A percentile compares a stretch with the other conserved stretches of the same genome.
Conservation (phyloP, 805 yeast species). For the Candida insectorum region DNA sequence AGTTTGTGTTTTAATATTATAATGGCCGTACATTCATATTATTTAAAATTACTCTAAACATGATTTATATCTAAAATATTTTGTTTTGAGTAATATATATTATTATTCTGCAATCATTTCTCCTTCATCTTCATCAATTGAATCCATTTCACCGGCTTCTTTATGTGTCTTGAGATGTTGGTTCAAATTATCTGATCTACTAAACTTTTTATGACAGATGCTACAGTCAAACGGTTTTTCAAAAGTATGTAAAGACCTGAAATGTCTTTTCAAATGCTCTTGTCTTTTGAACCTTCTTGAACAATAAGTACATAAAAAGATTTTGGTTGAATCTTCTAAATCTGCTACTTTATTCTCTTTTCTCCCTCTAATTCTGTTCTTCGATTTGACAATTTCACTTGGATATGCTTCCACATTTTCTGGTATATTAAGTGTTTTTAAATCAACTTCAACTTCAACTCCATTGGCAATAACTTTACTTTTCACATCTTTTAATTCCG, state of each 20-base stretch:
- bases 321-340: conserved; percentile 45
- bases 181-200: conserved; percentile 62
- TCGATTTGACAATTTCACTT: conserved; percentile 27
- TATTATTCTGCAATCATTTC: too few species aligned
- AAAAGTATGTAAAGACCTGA: conserved; percentile 67
- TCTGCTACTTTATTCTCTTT: conserved; percentile 62
- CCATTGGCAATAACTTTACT: conserved; percentile 16
- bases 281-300: conserved; percentile 66
- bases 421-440: conserved; percentile 38
- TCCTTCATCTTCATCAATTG: too few species aligned
- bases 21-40: too few species aligned
- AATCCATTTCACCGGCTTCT: too few species aligned
- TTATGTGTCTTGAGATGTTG: conserved; percentile 65
- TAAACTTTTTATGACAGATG: conserved; percentile 60
- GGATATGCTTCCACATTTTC: conserved; percentile 36
- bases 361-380: conserved; percentile 53
- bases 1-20: too few species aligned
- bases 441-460: conserved; percentile 38
- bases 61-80: too few species aligned
- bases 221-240: conserved; percentile 68
- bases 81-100: too few species aligned
- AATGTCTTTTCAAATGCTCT: conserved; percentile 74
- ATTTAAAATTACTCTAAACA: too few species aligned
- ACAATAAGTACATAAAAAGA: conserved; percentile 63
- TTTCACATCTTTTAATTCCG: conserved; percentile 11